Percentiles rank a stretch among this genome's conserved stretches.
Conservation (phyloP, 2,329 filamentous ascomycete species). For the Exophiala spinifera region DNA sequence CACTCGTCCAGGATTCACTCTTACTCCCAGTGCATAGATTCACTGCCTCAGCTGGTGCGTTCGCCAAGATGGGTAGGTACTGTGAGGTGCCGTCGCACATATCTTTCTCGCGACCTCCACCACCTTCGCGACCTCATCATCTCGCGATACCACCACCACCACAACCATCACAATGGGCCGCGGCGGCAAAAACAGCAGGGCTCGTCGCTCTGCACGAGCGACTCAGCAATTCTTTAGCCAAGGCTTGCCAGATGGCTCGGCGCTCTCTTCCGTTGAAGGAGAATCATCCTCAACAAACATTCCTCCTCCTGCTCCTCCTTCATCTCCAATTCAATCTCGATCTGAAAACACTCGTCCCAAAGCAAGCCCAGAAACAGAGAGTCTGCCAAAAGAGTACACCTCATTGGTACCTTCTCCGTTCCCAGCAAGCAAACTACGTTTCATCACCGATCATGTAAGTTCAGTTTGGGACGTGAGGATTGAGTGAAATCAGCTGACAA, state of each 20-base stretch:
- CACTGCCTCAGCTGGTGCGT: background rate
- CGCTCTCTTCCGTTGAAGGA: background rate
- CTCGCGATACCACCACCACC: background rate
- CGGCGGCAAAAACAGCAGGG: constrained; percentile 1
- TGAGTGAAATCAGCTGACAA: no score
- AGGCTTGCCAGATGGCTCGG: background rate
- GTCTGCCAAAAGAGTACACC: no score
- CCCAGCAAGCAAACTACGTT: no score
- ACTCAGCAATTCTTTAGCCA: constrained; percentile 12
- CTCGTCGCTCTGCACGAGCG: background rate
- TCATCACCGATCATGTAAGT: no score
- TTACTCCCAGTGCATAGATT: background rate
- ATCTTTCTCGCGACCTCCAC: background rate
- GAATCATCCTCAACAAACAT: background rate
- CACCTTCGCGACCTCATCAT: background rate
- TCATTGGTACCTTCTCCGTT: no score
- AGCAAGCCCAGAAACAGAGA: no score
- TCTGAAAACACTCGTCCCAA: no score
- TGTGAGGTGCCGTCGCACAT: background rate
- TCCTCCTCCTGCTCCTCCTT: background rate
- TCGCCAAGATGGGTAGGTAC: background rate
- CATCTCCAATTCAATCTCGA: no score
- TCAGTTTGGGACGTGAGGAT: no score
- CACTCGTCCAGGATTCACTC: background rate
- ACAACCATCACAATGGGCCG: constrained; percentile 7